Conservation (phyloP, 257 asterid genomes). For the Dorcoceras hygrometricum region DNA sequence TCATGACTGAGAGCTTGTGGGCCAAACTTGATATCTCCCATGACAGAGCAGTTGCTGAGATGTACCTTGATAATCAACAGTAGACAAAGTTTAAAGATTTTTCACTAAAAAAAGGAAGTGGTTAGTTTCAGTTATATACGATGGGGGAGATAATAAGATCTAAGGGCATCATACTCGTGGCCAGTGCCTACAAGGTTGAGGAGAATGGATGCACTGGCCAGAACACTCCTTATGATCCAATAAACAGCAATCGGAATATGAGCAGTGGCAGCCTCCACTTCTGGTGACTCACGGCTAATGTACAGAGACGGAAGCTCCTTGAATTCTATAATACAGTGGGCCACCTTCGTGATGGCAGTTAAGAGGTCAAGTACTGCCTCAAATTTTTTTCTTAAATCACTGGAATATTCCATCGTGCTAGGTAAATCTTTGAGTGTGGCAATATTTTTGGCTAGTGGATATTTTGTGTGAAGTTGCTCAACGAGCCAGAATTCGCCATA, state of each 20-base stretch:
- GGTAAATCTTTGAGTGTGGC: constrained; percentile 55
- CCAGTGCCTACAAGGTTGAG: constrained; percentile 67
- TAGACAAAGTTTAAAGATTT: background rate
- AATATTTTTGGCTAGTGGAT: constrained; percentile 47
- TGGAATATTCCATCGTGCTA: constrained; percentile 26
- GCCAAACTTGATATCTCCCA: constrained; percentile 62
- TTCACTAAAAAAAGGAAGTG: background rate
- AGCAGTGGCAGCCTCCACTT: constrained; percentile 35
- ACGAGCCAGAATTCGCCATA: constrained; percentile 75
- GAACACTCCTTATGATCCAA: constrained; percentile 64
- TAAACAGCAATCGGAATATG: constrained; percentile 63
- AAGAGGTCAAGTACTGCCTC: constrained; percentile 40
- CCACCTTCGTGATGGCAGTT: constrained; percentile 31
- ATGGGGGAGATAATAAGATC: background rate
- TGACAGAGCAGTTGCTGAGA: constrained; percentile 41
- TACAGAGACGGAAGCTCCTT: constrained; percentile 46
- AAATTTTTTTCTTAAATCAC: constrained; percentile 35
- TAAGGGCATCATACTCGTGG: constrained; percentile 51
- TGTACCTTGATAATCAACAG: constrained; percentile 33
- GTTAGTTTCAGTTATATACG: background rate
- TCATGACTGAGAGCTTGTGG: constrained; percentile 57
- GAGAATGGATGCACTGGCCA: constrained; percentile 54
- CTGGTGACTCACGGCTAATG: constrained; percentile 38
- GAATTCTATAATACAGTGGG: constrained; percentile 40
- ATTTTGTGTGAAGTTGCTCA: constrained; percentile 38